These are phyloP conservation scores for Cercospora beticola DNA, from an alignment of 2,329 filamentous ascomycete genomes.

Conservation along the genomic window DNA sequence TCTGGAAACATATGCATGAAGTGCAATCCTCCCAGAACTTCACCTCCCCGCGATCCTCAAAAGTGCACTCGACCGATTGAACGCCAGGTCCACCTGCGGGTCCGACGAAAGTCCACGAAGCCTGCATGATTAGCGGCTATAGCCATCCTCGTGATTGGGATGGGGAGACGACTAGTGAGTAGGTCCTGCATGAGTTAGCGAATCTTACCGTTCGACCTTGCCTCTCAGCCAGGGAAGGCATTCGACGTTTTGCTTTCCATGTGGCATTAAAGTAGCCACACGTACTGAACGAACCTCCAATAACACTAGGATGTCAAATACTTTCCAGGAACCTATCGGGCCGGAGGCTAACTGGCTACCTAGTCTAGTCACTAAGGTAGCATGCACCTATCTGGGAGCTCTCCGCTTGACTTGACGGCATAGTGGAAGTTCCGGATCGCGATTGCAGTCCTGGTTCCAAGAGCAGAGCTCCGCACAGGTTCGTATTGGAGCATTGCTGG, in stretches of 20 bases:
- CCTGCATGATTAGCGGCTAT: conserved; percentile 6
- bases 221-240: neutral
- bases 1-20: neutral
- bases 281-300: neutral
- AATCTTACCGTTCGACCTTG: neutral
- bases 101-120: conserved; percentile 3
- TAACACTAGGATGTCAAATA: neutral
- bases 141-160: conserved; percentile 3
- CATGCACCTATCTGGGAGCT: neutral
- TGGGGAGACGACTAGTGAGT: neutral
- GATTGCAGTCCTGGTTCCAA: neutral
- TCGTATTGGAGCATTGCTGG: neutral
- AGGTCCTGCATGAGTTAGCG: conserved; percentile 1
- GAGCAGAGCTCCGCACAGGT: neutral
- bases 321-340: neutral
- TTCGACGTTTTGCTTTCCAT: neutral
- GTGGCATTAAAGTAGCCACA: neutral
- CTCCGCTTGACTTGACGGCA: neutral
- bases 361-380: neutral
- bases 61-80: neutral
- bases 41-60: neutral
- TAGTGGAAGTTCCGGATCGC: neutral
- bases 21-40: neutral
- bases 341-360: neutral
- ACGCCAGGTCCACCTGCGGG: neutral